Percentiles rank a stretch among this genome's conserved stretches.
Evolutionary conservation across 257 asterid species (phyloP).

Genomic region (Gentiana straminea): DNA sequence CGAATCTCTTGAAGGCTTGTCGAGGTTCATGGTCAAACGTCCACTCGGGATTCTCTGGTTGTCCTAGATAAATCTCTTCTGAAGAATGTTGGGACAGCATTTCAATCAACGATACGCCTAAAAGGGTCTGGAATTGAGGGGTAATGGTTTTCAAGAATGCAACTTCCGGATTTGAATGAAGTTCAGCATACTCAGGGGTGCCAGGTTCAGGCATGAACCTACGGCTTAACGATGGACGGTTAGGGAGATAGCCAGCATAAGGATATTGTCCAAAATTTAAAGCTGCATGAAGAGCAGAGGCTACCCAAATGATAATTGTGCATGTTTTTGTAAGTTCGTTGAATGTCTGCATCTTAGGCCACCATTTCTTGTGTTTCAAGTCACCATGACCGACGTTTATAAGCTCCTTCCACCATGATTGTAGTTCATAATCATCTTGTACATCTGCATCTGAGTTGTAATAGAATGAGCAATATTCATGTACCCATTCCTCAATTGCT

Average conservation of each 20-base stretch:
- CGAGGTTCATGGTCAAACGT: constrained; percentile 16
- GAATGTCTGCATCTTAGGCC: constrained; percentile 23
- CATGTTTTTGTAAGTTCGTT: constrained; percentile 13
- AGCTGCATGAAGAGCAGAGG: constrained; percentile 31
- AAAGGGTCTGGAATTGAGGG: constrained; percentile 20
- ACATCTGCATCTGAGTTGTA: constrained; percentile 16
- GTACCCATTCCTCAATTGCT: constrained; percentile 22
- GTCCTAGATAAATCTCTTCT: constrained; percentile 28
- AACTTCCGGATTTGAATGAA: constrained; percentile 17
- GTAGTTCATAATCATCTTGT: constrained; percentile 21
- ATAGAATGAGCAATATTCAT: constrained; percentile 19
- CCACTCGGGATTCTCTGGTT: constrained; percentile 25
- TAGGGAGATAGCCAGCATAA: constrained; percentile 29
- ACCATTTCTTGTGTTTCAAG: constrained; percentile 24
- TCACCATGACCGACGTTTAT: constrained; percentile 25
- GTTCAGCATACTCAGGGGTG: constrained; percentile 23
- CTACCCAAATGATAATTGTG: constrained; percentile 25
- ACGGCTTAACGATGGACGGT: constrained; percentile 21
- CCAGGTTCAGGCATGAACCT: constrained; percentile 29
- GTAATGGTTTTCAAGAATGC: constrained; percentile 24
- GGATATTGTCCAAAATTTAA: constrained; percentile 29
- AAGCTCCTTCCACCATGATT: constrained; percentile 25
- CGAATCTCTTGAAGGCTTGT: constrained; percentile 16
- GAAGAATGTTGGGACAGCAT: constrained; percentile 22
- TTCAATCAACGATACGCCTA: constrained; percentile 22